These are phyloP conservation scores for Coemansia furcata DNA, from an alignment of 192 early-diverging fungal genomes.

Conservation along the genomic window DNA sequence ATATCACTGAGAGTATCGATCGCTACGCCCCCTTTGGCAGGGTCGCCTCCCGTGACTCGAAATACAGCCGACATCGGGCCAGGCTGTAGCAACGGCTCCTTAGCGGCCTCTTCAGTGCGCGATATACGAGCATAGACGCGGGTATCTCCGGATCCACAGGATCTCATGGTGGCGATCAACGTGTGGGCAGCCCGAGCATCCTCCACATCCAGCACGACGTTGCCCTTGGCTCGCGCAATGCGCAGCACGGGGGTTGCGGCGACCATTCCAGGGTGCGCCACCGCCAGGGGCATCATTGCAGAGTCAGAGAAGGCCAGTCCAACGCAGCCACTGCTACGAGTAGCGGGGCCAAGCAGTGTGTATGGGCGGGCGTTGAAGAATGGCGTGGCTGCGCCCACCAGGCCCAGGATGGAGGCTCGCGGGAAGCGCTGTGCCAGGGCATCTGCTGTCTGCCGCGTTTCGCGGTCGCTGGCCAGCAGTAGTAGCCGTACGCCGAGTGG, in stretches of 20 bases:
- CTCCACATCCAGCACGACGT: constrained; percentile 49
- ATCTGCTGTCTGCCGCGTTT: constrained; percentile 33
- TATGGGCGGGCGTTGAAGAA: constrained; percentile 42
- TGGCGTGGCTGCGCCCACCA: constrained; percentile 42
- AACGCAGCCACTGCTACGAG: constrained; percentile 24
- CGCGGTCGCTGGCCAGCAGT: constrained; percentile 32
- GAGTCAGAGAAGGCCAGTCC: constrained; percentile 30
- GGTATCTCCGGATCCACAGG: neutral
- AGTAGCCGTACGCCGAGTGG: constrained; percentile 17
- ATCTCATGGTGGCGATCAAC: constrained; percentile 29
- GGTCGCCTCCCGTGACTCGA: constrained; percentile 48
- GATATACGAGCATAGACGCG: constrained; percentile 34
- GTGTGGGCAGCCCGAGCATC: constrained; percentile 14
- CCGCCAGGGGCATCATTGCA: neutral
- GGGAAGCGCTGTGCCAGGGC: constrained; percentile 33
- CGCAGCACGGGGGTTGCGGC: constrained; percentile 4
- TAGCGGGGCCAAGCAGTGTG: constrained; percentile 14
- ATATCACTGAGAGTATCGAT: constrained; percentile 40
- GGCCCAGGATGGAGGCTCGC: constrained; percentile 31
- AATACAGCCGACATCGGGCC: constrained; percentile 11
- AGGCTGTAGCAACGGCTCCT: neutral
- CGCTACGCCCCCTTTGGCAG: constrained; percentile 45
- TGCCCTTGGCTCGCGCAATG: constrained; percentile 38
- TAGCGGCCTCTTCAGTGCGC: neutral
- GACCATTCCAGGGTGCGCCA: neutral